Base-by-base conservation (phyloP, 306 rosid species). In the peach (Prunus persica) region DNA sequence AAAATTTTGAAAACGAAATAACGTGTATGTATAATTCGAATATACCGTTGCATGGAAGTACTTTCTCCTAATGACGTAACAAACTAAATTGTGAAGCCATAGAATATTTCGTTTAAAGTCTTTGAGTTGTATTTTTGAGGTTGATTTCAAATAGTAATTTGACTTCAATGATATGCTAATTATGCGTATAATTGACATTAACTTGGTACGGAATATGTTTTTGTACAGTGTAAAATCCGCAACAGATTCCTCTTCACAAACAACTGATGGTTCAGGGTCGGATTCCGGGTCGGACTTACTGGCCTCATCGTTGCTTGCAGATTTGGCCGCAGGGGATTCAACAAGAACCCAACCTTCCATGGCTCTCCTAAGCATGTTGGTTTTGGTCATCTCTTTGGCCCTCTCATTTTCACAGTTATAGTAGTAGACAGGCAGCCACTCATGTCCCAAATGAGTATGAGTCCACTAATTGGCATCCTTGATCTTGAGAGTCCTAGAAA, bases 271-370 rank as follows among this genome's bases (percentile, higher is more conserved):
- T 18, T 64, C 84, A 2, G 79, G 80, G 5, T 25, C 84, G 3
- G 75, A n/a, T 19, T 15, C 82, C 22, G 86, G 76, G 25, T 47
- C 89, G 8, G 84, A 77, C 16, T 60, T 76, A 68, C 10, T 87
- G 20, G 87, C 89, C 28, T 55, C 82, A 71, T 76, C 93, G 57
- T 87, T 91, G 87, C 78, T 90, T 2, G 97, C 97, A 1, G 70
- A 88, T 62, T 76, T 92, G 91, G 97, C 97, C 19, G 83, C 88
- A 0, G 96, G 86, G 30, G 86, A 52, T 38, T 76, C 91, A 3
- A 46, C 72, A 0, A 83, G 72, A 67, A 64, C 65, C 11, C 27
- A 15, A 11, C 66, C 70, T 65, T 72, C 38, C 34, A 61, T 61
- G 14, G 32, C 62, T 76, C 72, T 82, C 56, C 60, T 20, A 1